Conservation (phyloP, 108 stramenopile species). For the Epipyxis sp. region DNA sequence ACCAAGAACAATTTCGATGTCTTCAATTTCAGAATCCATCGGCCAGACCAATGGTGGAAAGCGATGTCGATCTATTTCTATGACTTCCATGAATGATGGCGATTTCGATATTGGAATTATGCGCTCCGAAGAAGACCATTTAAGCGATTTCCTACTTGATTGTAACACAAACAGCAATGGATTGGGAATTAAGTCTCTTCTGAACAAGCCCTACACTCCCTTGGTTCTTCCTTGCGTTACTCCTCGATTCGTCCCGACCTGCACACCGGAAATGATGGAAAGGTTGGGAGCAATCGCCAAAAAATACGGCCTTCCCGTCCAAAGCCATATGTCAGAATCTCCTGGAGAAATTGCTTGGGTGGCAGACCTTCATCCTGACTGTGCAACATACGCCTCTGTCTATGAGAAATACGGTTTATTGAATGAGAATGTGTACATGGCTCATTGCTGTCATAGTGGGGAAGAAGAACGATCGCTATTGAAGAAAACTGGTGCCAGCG, state of each 20-base stretch:
- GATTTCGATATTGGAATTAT: no score
- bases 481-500: slow-evolving; percentile 41
- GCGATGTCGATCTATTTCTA: no score
- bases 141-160: no score
- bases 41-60: no score
- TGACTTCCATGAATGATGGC: no score
- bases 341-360: slow-evolving; percentile 62
- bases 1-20: no score
- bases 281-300: slow-evolving; percentile 55
- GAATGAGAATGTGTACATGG: slow-evolving; percentile 55
- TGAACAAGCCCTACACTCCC: background rate
- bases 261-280: slow-evolving; percentile 60
- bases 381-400: slow-evolving; percentile 55
- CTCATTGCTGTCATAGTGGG: slow-evolving; percentile 60
- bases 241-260: slow-evolving; percentile 68
- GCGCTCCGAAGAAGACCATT: no score
- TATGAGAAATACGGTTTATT: slow-evolving; percentile 55
- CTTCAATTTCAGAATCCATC: no score
- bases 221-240: slow-evolving; percentile 60
- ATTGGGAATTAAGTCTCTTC: no score
- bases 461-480: slow-evolving; percentile 49
- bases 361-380: slow-evolving; percentile 55
- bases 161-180: no score
- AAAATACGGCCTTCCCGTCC: slow-evolving; percentile 54
- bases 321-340: slow-evolving; percentile 63